Evolutionary conservation across 2,329 filamentous ascomycete species (phyloP), one percentile per base, ranked within the genome.

Genomic region (Clarireedia homoeocarpa): DNA sequence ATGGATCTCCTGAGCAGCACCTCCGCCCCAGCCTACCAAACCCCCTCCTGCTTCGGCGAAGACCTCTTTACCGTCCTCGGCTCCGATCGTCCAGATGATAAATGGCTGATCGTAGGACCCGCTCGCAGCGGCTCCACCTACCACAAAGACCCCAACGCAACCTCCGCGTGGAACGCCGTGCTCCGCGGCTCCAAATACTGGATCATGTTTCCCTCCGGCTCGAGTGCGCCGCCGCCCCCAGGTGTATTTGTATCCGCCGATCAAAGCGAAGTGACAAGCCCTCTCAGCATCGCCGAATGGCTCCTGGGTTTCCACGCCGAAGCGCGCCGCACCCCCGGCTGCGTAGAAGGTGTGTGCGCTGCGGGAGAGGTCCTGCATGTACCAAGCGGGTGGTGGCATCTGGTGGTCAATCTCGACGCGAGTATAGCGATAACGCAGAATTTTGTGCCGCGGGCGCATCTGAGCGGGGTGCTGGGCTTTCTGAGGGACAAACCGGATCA

Each of bases 261-360:
- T 68, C 87, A 89, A 68, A 91, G 89, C 67, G 92, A 97, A 72
- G 91, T 97, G 51, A 97, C 92, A 0, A 91, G 87, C 53, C 94
- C 92, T 1, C 79, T 97, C 10, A 95, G 89, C 72, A 96, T 97
- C 64, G 90, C 91, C n/a, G 92, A 97, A 72, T 97, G 94, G 87
- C 79, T 97, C 6, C 78, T 97, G 14, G 85, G 86, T 27, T 97
- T 96, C 71, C 94, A 97, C 68, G 81, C 80, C 2, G 87, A 91
- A 66, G 94, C 92, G 9, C 82, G 92, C 51, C 77, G 75, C 52
- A 83, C 85, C 2, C 81, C 85, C 0, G 89, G 87, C 10, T 96
- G 91, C 66, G 72, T 87, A 30, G 92, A 97, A 72, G 92, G 90
- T 0, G 84, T 97, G 27, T 97, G 92, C 68, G 72, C 75, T 14